phyloP scores from a whole-genome alignment of 2,329 filamentous ascomycete species.

The Neofusicoccum umdonicola region DNA sequence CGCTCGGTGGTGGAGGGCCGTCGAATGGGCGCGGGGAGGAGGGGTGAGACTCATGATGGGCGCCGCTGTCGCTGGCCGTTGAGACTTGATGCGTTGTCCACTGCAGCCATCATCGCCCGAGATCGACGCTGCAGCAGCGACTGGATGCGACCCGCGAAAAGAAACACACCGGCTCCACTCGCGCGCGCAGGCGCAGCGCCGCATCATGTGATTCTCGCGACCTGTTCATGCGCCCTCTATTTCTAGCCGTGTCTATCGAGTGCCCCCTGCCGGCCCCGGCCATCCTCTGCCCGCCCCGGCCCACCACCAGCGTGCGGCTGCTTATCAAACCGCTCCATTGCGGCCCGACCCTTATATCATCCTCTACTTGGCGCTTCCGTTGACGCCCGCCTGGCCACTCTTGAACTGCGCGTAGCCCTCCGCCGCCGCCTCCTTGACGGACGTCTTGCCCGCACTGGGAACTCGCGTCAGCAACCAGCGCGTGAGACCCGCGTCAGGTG shows the following conservation, averaged over 20 bases:
- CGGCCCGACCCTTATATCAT: conserved; percentile 6
- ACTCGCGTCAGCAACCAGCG: not conserved
- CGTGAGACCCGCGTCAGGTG: not conserved
- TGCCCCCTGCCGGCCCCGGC: not conserved
- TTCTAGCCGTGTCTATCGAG: conserved; percentile 11
- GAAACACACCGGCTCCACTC: not conserved
- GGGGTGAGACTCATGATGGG: not conserved
- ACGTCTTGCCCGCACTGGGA: conserved; percentile 63
- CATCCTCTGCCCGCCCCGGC: not conserved
- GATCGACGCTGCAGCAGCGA: conserved; percentile 1
- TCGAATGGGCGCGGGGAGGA: conserved; percentile 3
- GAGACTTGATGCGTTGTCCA: conserved; percentile 15
- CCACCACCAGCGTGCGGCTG: conserved; percentile 5
- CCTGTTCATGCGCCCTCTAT: conserved; percentile 7
- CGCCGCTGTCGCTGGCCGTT: not conserved
- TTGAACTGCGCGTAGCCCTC: conserved; percentile 49
- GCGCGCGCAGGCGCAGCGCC: not conserved
- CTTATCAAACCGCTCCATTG: conserved; percentile 3
- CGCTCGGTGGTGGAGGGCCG: not conserved
- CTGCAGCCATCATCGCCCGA: not conserved
- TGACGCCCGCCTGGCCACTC: conserved; percentile 39
- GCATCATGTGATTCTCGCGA: conserved; percentile 8
- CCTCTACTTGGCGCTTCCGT: conserved; percentile 1
- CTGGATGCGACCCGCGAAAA: not conserved
- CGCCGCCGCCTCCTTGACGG: conserved; percentile 66